Base-by-base conservation (phyloP, 2,329 filamentous ascomycete species). In the Tolypocladium album region DNA sequence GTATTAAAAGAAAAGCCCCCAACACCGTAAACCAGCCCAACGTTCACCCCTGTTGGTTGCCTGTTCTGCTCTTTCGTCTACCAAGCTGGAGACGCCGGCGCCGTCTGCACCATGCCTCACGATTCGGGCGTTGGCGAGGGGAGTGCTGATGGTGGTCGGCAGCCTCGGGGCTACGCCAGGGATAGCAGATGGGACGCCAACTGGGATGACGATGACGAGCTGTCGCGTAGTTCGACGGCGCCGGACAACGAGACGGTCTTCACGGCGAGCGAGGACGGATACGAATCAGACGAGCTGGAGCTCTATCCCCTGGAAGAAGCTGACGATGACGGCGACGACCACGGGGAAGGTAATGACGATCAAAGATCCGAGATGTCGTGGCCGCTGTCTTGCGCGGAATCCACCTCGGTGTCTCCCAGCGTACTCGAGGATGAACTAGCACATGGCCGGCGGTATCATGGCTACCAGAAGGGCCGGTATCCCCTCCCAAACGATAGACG, bases 401-500 rank as follows among this genome's bases (percentile, higher is more conserved):
- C 69, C 36, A 72, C 68, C 6, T 75, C 72, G 17, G 64, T 74
- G 22, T 63, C 68, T 20, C 68, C 72, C 4, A 72, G 70, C 59
- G 67, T 73, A 34, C 69, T 70, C 62, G 68, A 68, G 42, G 67
- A 72, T 60, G 73, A 75, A 59, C 65, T 70, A 50, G 67, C 67
- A 38, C 65, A 71, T 59, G 72, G 72, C 4, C 69, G 72, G 56
- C 67, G 68, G n/a, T 80, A 79, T 60, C 78, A 80, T 64, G 70
- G 71, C 39, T 80, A 74, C 63, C 71, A 72, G 55, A 68, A 74
- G 43, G 75, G 75, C 42, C 69, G 73, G n/a, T 80, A 79, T 60
- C 76, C 77, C 2, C 67, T 80, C 22, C 77, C 78, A 3, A 80
- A 81, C 59, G 77, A 80, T 62, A 71, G 74, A 39, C 64, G 66